Evolutionary conservation across 2,329 filamentous ascomycete species (phyloP).

Genomic region (Scleromitrula shiraiana): DNA sequence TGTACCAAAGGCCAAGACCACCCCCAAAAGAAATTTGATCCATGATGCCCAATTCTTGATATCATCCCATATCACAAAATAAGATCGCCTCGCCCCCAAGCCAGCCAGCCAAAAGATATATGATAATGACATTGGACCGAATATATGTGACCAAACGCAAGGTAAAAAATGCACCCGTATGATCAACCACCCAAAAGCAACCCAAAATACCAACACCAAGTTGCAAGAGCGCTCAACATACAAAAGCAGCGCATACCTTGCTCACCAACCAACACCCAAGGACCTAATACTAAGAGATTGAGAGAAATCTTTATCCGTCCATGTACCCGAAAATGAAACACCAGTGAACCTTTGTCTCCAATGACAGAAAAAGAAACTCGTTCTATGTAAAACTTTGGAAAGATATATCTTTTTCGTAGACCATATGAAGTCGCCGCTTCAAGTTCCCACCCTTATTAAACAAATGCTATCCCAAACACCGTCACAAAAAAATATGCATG

Average conservation of each 20-base stretch:
- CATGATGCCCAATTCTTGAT: constrained; percentile 8
- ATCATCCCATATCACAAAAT: constrained; percentile 11
- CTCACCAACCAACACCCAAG: constrained; percentile 24
- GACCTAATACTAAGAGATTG: constrained; percentile 19
- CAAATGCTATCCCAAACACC: constrained; percentile 30
- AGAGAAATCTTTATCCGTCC: constrained; percentile 28
- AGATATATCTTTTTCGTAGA: constrained; percentile 27
- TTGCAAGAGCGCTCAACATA: constrained; percentile 20
- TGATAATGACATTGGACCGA: constrained; percentile 12
- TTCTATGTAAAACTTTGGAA: constrained; percentile 28
- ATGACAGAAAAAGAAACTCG: constrained; percentile 26
- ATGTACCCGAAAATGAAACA: constrained; percentile 25
- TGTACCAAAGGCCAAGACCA: too few relatives aligned
- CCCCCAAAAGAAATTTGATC: neutral
- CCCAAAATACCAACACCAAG: constrained; percentile 13
- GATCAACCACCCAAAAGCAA: constrained; percentile 23
- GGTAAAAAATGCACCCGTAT: constrained; percentile 24
- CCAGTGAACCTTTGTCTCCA: constrained; percentile 20
- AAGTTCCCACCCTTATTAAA: constrained; percentile 23
- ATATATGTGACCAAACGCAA: constrained; percentile 12
- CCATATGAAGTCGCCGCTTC: constrained; percentile 31
- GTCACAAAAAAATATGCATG: constrained; percentile 28
- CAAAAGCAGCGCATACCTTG: constrained; percentile 22
- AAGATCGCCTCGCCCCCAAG: constrained; percentile 9
- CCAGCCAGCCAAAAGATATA: constrained; percentile 9